Conservation (phyloP, 2,329 filamentous ascomycete species). For the Aspergillus udagawae region DNA sequence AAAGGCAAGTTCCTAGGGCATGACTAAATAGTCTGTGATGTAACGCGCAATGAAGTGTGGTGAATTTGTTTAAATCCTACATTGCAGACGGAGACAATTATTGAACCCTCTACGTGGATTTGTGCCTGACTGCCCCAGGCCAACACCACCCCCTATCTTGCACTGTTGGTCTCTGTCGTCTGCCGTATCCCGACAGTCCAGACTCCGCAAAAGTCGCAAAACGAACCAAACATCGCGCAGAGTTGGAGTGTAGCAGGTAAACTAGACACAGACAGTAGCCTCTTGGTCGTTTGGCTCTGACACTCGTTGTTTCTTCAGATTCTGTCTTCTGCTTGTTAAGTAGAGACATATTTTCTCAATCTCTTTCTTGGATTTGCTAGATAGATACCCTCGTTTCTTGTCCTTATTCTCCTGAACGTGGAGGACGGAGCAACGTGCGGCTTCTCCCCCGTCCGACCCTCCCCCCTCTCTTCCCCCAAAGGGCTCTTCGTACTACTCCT, state of each 20-base stretch:
- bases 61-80: too few relatives aligned
- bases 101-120: not conserved
- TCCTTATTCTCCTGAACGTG: not conserved
- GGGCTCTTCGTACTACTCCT: constrained; percentile 12
- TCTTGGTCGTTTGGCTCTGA: not conserved
- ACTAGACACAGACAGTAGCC: not conserved
- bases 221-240: not conserved
- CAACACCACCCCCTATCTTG: not conserved
- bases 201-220: not conserved
- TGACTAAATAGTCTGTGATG: too few relatives aligned
- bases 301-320: not conserved
- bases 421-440: not conserved
- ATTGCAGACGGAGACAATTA: not conserved
- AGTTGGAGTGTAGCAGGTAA: not conserved
- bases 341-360: not conserved
- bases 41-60: not conserved
- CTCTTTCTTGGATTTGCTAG: not conserved
- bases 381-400: not conserved
- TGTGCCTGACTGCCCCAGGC: constrained; percentile 5
- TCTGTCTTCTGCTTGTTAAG: not conserved
- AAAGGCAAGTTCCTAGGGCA: not conserved
- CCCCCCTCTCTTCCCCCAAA: constrained; percentile 6
- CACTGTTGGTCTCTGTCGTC: not conserved
- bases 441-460: constrained; percentile 5
- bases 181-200: not conserved